Conservation (phyloP, 2,329 filamentous ascomycete genomes). For the Byssochlamys sp. region DNA sequence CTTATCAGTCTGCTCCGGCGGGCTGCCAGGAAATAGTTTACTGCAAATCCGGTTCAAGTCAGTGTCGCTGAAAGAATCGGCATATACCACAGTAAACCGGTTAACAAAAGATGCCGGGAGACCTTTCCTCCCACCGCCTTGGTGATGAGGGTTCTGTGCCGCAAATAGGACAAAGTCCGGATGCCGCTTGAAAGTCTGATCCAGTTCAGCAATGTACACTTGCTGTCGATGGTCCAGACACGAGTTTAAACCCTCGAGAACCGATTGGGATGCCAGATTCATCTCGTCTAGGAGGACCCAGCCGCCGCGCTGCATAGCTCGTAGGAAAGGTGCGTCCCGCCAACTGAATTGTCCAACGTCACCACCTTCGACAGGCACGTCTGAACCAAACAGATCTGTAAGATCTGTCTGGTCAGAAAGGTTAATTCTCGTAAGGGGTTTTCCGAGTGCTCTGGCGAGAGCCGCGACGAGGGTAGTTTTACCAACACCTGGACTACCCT, state of each 20-base stretch:
- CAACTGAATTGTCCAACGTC: constrained; percentile 85
- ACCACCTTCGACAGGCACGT: constrained; percentile 89
- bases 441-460: constrained; percentile 67
- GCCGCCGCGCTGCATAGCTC: constrained; percentile 90
- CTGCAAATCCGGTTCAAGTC: constrained; percentile 76
- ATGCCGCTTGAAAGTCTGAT: constrained; percentile 85
- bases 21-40: constrained; percentile 61
- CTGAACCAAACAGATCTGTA: constrained; percentile 93
- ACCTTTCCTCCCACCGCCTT: constrained; percentile 90
- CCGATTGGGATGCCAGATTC: constrained; percentile 94
- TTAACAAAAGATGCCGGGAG: constrained; percentile 94
- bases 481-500: constrained; percentile 94
- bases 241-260: constrained; percentile 89
- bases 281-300: constrained; percentile 98
- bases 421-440: constrained; percentile 84
- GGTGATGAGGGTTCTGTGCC: constrained; percentile 93
- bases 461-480: constrained; percentile 91
- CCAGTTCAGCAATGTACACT: constrained; percentile 88
- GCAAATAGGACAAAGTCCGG: constrained; percentile 89
- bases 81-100: constrained; percentile 94
- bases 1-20: constrained; percentile 49
- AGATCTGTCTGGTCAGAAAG: constrained; percentile 95
- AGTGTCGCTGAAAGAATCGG: constrained; percentile 72
- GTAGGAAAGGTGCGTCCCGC: constrained; percentile 89
- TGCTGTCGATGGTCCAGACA: constrained; percentile 94